phyloP scores from a whole-genome alignment of 352 stramenopile genomes.

The Lagenidium sp. region DNA sequence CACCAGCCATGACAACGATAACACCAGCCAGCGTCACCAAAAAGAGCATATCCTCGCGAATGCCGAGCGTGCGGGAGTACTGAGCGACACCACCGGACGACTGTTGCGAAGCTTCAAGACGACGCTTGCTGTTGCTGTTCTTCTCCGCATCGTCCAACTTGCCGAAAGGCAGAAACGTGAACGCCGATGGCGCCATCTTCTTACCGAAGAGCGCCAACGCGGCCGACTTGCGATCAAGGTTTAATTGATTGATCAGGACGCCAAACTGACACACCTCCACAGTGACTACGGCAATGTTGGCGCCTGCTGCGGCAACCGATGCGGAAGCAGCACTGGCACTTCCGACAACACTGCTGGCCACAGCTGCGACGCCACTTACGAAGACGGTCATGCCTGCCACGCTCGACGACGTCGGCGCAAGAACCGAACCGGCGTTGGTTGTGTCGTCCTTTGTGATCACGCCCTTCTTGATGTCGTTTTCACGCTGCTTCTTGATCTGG shows the following conservation, averaged over 20 bases:
- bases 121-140: background rate
- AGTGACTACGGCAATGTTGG: slow-evolving; percentile 59
- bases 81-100: slow-evolving; percentile 47
- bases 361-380: slow-evolving; percentile 55
- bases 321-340: slow-evolving; percentile 29
- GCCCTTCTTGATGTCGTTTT: slow-evolving; percentile 25
- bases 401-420: slow-evolving; percentile 58
- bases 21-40: slow-evolving; percentile 69
- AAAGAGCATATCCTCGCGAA: slow-evolving; percentile 78
- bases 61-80: slow-evolving; percentile 61
- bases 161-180: slow-evolving; percentile 72
- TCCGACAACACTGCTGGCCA: slow-evolving; percentile 48
- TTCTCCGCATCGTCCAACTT: slow-evolving; percentile 28
- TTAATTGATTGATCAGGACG: slow-evolving; percentile 67
- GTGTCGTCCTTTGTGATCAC: slow-evolving; percentile 66
- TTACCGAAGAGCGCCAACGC: slow-evolving; percentile 61
- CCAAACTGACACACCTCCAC: slow-evolving; percentile 77
- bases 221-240: slow-evolving; percentile 64
- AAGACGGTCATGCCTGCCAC: slow-evolving; percentile 62
- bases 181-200: slow-evolving; percentile 60
- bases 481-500: slow-evolving; percentile 52
- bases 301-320: slow-evolving; percentile 38
- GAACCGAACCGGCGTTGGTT: slow-evolving; percentile 36
- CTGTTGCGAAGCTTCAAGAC: slow-evolving; percentile 9
- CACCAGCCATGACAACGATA: slow-evolving; percentile 55